Percentiles rank a stretch among this genome's conserved stretches.
Conservation (phyloP, 129 eudicot genomes). For the Oenanthe sinensis region DNA sequence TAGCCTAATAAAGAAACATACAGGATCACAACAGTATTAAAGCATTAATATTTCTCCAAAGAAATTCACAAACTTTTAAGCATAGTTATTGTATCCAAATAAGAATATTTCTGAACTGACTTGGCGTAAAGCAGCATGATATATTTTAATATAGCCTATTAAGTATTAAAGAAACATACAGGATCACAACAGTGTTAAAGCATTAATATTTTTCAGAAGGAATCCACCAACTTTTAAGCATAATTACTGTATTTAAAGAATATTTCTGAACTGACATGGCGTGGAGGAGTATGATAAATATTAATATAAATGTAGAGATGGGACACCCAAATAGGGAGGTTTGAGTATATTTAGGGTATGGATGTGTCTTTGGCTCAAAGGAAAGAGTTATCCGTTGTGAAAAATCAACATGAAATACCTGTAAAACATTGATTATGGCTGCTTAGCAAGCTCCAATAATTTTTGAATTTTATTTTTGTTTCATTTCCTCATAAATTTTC, state of each 20-base stretch:
- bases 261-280: background rate
- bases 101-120: background rate
- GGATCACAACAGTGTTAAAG: background rate
- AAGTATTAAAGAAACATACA: background rate
- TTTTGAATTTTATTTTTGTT: background rate
- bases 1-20: background rate
- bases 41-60: background rate
- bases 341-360: background rate
- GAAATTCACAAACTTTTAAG: background rate
- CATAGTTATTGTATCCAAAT: background rate
- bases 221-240: background rate
- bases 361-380: background rate
- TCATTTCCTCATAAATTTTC: background rate
- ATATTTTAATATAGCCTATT: background rate
- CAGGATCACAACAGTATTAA: background rate
- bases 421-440: background rate
- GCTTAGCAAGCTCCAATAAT: background rate
- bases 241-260: background rate
- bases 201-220: background rate
- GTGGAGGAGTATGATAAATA: background rate
- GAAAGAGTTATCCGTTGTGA: background rate
- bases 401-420: background rate
- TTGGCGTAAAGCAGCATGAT: background rate
- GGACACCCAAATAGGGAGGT: background rate
- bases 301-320: background rate